These are phyloP conservation scores for Trichoderma asperellum DNA, from an alignment of 2,329 filamentous ascomycete species.

Conservation along the genomic window DNA sequence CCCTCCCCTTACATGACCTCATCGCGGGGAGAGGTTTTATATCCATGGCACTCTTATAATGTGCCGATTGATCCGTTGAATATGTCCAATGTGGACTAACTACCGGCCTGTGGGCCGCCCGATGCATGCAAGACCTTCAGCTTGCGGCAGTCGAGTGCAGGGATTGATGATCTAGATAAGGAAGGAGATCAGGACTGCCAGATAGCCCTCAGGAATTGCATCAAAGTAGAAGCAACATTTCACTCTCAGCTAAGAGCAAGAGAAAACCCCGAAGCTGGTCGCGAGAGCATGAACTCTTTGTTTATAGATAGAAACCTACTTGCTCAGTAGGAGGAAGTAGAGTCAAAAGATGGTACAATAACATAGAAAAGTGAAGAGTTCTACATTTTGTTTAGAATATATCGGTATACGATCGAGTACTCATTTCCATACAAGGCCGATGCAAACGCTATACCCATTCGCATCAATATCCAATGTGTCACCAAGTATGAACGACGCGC, in stretches of 20 bases:
- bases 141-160: background rate
- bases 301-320: background rate
- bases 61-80: conserved; percentile 19
- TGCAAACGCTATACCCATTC: background rate
- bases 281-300: background rate
- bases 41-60: background rate
- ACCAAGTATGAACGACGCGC: background rate
- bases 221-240: background rate
- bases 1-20: background rate
- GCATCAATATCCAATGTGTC: background rate
- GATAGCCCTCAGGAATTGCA: background rate
- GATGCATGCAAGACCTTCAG: background rate
- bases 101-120: background rate
- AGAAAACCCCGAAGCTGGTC: background rate
- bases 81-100: background rate
- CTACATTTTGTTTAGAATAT: background rate
- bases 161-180: background rate
- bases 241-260: background rate
- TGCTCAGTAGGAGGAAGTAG: background rate
- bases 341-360: background rate
- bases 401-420: background rate
- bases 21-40: background rate
- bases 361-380: background rate
- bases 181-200: background rate
- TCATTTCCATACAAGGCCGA: background rate